Evolutionary conservation across 2,329 filamentous ascomycete genomes (phyloP), one percentile per base, ranked within the genome.

Genomic region (Aspergillus puulaauensis): DNA sequence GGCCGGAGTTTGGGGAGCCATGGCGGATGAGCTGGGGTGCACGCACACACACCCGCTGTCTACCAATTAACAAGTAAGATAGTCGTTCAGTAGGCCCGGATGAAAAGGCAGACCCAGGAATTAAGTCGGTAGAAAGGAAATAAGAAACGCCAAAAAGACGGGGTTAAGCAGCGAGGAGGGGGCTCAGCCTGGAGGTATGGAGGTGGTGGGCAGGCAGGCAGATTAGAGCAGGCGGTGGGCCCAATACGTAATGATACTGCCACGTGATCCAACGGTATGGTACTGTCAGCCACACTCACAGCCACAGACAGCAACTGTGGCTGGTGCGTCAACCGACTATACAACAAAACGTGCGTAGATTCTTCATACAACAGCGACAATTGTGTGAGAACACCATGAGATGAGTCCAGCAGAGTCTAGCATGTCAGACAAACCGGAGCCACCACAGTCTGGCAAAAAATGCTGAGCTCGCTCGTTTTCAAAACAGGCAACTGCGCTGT

Each of bases 1-100:
- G 90, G 95, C 95, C 72, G 95, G 95, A 76, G 95, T 98, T 87
- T 98, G 93, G 82, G 90, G 90, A 75, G 95, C 93, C 95, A 99
- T 99, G 63, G 70, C 75, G 70, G 60, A 59, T 57, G 57, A 62
- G 57, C 52, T 62, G 58, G 54, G 58, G 56, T 55, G 52, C 27
- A 31, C 60, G 57, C 58, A 53, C 61, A 61, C 54, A 53, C 56
- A 60, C 52, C 60, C 63, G 60, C 53, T 62, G 46, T 59, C 49
- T 61, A 60, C 39, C 56, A 56, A 54, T 58, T 54, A 51, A 44
- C 40, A 41, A 54, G 27, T 23, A 50, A 23, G 41, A 31, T 14
- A 48, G 56, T 40, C 39, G 55, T 37, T 49, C 39, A 33, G 12
- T 23, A 41, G 54, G 51, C 14, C 39, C 49, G 33, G 53, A 53